These are phyloP conservation scores for Suhomyces guaymorum DNA, from an alignment of 1,139 yeast species.

Conservation along the genomic window DNA sequence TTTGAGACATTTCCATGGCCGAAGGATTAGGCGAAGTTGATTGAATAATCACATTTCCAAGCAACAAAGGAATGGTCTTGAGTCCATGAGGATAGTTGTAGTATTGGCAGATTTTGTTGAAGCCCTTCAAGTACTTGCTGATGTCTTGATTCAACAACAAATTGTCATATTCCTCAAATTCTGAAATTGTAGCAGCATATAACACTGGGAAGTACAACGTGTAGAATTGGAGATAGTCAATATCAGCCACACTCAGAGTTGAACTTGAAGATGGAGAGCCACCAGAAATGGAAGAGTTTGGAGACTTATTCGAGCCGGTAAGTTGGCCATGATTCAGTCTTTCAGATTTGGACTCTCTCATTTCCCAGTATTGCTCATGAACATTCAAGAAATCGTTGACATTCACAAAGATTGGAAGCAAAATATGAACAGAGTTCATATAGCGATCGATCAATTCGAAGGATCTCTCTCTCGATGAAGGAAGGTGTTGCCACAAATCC, in stretches of 20 bases:
- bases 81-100: slow-evolving; percentile 55
- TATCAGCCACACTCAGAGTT: slow-evolving; percentile 16
- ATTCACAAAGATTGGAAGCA: slow-evolving; percentile 51
- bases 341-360: slow-evolving; percentile 13
- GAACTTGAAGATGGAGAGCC: slow-evolving; percentile 1
- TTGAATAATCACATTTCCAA: slow-evolving; percentile 54
- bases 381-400: slow-evolving; percentile 45
- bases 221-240: slow-evolving; percentile 46
- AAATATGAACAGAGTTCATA: slow-evolving; percentile 52
- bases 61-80: slow-evolving; percentile 46
- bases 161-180: slow-evolving; percentile 55
- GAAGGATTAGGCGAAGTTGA: slow-evolving; percentile 60
- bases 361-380: slow-evolving; percentile 54
- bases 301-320: slow-evolving; percentile 1
- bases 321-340: slow-evolving; percentile 3
- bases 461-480: slow-evolving; percentile 45
- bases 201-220: slow-evolving; percentile 51
- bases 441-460: slow-evolving; percentile 51
- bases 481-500: slow-evolving; percentile 37
- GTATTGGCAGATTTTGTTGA: slow-evolving; percentile 50
- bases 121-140: slow-evolving; percentile 47
- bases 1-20: slow-evolving; percentile 51
- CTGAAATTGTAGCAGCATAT: slow-evolving; percentile 56
- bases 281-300: slow-evolving; percentile 5
- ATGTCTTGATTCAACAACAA: slow-evolving; percentile 50